A percentile compares a stretch with the other conserved stretches of the same genome.
phyloP scores from a whole-genome alignment of 2,329 filamentous ascomycete species.

The Scedosporium apiospermum region DNA sequence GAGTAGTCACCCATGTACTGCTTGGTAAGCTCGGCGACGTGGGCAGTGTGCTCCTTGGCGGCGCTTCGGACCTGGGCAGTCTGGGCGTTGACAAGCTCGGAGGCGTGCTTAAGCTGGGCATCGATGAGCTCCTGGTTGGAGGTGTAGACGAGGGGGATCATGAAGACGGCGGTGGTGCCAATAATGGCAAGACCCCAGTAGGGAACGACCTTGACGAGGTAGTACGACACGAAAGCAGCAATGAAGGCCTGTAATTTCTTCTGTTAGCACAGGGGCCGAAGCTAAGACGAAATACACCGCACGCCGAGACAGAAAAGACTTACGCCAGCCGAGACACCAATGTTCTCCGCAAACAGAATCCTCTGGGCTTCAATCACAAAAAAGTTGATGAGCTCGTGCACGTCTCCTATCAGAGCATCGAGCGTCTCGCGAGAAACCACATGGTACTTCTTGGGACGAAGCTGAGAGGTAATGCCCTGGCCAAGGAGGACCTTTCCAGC shows the following conservation, averaged over 20 bases:
- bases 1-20: constrained; percentile 60
- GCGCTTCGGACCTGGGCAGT: constrained; percentile 52
- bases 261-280: neutral
- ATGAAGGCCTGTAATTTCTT: constrained; percentile 39
- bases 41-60: constrained; percentile 54
- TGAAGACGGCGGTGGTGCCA: constrained; percentile 48
- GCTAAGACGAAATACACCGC: neutral
- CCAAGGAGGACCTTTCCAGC: constrained; percentile 51
- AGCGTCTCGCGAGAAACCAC: constrained; percentile 54
- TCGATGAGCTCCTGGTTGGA: constrained; percentile 64
- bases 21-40: constrained; percentile 55
- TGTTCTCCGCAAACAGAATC: constrained; percentile 59
- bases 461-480: constrained; percentile 53
- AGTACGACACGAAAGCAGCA: constrained; percentile 55
- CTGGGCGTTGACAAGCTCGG: constrained; percentile 50
- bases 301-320: constrained; percentile 18
- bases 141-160: constrained; percentile 54
- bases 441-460: constrained; percentile 60
- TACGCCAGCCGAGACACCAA: constrained; percentile 50
- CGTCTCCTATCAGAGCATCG: constrained; percentile 50
- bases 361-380: constrained; percentile 62
- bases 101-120: constrained; percentile 46
- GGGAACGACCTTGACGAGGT: constrained; percentile 59
- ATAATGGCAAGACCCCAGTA: constrained; percentile 60
- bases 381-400: constrained; percentile 63